These are phyloP conservation scores for Trifolium repens DNA, from an alignment of 306 rosid species.

Conservation along the genomic window DNA sequence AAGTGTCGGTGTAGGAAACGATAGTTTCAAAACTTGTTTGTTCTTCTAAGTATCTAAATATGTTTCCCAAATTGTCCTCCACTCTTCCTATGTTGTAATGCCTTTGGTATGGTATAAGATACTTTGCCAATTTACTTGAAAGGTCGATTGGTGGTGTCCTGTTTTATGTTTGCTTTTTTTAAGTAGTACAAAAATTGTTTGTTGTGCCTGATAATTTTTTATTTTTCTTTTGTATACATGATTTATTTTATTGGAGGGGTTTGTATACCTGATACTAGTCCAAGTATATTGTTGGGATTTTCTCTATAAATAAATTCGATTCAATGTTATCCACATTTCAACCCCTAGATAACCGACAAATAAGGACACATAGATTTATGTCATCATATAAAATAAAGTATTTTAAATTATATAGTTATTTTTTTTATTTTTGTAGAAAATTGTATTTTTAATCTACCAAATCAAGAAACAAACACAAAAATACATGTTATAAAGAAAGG, in stretches of 20 bases:
- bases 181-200: background rate
- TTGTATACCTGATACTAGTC: too few relatives aligned
- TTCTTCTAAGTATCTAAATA: background rate
- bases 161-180: conserved; percentile 9
- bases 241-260: too few relatives aligned
- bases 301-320: background rate
- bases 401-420: background rate
- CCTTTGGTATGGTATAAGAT: conserved; percentile 45
- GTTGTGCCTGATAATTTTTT: too few relatives aligned
- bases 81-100: conserved; percentile 8
- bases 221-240: background rate
- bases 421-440: background rate
- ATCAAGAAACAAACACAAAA: conserved; percentile 10
- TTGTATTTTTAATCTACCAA: conserved; percentile 33
- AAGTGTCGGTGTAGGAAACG: background rate
- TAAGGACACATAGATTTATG: background rate
- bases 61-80: conserved; percentile 46
- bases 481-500: conserved; percentile 21
- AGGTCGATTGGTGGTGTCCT: conserved; percentile 53
- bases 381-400: conserved; percentile 4
- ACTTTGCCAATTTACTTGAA: conserved; percentile 51
- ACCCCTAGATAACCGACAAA: background rate
- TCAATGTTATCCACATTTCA: conserved; percentile 10
- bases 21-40: conserved; percentile 44
- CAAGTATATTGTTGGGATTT: background rate